Conservation (phyloP, 495 filamentous ascomycete species). For the Trichoderma reesei region DNA sequence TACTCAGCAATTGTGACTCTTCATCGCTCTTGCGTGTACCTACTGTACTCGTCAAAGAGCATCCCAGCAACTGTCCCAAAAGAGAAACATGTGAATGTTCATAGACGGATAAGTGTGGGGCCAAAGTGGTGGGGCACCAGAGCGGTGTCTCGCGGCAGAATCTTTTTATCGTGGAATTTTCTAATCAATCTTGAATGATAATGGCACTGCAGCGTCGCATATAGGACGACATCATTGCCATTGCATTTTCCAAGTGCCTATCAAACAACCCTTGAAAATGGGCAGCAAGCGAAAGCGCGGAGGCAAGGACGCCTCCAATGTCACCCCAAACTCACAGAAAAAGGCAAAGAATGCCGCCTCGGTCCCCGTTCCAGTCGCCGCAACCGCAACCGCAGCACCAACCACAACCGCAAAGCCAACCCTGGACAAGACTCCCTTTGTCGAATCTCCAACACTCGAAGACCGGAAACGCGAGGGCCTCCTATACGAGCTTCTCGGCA, state of each 20-base stretch:
- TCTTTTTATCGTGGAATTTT: conserved; percentile 4
- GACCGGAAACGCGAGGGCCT: conserved; percentile 36
- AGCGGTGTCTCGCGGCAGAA: background rate
- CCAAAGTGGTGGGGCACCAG: background rate
- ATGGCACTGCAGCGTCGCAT: background rate
- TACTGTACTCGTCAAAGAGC: background rate
- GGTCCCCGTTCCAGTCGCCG: background rate
- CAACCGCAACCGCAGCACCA: background rate
- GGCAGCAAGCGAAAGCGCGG: conserved; percentile 11
- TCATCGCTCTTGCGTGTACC: too few relatives aligned
- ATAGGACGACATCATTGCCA: background rate
- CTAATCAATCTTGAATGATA: background rate
- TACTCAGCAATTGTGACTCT: too few relatives aligned
- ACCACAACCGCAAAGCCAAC: background rate
- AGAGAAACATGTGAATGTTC: background rate
- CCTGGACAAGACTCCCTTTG: background rate
- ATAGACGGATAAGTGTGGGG: background rate
- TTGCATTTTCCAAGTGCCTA: background rate
- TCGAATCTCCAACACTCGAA: conserved; percentile 18
- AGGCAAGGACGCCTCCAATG: background rate
- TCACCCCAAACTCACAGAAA: background rate
- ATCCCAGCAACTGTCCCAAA: background rate
- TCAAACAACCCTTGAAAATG: background rate
- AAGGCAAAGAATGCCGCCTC: conserved; percentile 8
- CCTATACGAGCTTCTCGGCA: conserved; percentile 43